These are phyloP conservation scores for Nicotiana tabacum DNA, from an alignment of 257 asterid genomes.

Conservation along the genomic window DNA sequence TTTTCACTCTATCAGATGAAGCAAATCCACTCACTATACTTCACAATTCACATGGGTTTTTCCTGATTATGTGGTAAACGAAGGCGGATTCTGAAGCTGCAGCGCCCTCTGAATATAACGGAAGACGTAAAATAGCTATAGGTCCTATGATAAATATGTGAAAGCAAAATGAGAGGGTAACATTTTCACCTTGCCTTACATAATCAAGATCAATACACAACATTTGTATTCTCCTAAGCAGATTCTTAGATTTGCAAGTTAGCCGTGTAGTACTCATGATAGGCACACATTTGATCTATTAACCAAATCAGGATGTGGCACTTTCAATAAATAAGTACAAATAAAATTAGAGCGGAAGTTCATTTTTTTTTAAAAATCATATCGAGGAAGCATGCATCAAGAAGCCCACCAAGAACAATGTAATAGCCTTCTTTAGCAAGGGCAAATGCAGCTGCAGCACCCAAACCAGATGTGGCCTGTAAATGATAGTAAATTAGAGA, in stretches of 20 bases:
- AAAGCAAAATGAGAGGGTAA: no score
- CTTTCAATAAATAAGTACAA: background rate
- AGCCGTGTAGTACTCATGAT: no score
- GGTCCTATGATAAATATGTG: no score
- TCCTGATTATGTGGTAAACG: no score
- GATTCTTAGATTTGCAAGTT: background rate
- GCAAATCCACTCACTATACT: no score
- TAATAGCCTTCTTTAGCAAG: slow-evolving; percentile 71
- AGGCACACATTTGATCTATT: background rate
- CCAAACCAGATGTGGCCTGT: slow-evolving; percentile 93
- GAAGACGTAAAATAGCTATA: no score
- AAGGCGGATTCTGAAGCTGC: no score
- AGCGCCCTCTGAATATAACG: no score
- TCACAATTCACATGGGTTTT: no score
- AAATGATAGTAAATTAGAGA: slow-evolving; percentile 8
- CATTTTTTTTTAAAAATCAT: background rate
- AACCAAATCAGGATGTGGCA: background rate
- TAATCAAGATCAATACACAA: background rate
- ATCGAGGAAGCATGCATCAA: background rate
- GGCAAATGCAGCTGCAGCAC: slow-evolving; percentile 75
- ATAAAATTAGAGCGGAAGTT: background rate
- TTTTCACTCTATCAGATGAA: no score
- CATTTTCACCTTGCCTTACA: no score
- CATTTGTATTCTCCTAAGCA: background rate
- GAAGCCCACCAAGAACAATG: slow-evolving; percentile 64